phyloP scores from a whole-genome alignment of 768 basidiomycete species.

The Tricholoma terreum region DNA sequence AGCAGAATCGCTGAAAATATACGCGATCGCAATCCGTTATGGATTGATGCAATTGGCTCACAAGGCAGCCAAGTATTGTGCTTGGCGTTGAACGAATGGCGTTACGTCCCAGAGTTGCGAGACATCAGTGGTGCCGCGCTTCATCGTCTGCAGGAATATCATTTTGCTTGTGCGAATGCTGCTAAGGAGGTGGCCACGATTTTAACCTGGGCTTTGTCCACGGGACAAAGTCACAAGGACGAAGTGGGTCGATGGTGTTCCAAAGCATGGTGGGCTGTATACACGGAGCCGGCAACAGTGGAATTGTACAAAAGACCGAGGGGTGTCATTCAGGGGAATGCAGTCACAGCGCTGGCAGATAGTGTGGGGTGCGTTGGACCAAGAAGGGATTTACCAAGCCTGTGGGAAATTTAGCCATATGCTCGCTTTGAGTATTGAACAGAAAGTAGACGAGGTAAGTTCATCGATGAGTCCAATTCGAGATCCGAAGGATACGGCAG shows the following conservation, averaged over 20 bases:
- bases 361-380: neutral
- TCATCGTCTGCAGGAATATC: conserved; percentile 19
- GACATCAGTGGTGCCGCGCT: conserved; percentile 35
- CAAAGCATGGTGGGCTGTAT: neutral
- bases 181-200: neutral
- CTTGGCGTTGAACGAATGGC: conserved; percentile 31
- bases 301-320: neutral
- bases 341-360: neutral
- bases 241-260: neutral
- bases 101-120: conserved; percentile 33
- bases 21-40: conserved; percentile 38
- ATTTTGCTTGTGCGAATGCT: conserved; percentile 11
- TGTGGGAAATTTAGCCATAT: neutral
- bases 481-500: too few species aligned
- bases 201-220: neutral
- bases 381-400: neutral
- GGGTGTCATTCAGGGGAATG: neutral
- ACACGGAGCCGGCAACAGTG: neutral
- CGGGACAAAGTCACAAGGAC: neutral
- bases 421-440: neutral
- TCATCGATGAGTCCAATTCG: too few species aligned
- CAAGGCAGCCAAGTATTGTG: conserved; percentile 34
- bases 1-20: conserved; percentile 32
- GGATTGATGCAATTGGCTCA: conserved; percentile 29
- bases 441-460: too few species aligned